These are phyloP conservation scores for Salix purpurea DNA, from an alignment of 345 rosid species.

Conservation along the genomic window DNA sequence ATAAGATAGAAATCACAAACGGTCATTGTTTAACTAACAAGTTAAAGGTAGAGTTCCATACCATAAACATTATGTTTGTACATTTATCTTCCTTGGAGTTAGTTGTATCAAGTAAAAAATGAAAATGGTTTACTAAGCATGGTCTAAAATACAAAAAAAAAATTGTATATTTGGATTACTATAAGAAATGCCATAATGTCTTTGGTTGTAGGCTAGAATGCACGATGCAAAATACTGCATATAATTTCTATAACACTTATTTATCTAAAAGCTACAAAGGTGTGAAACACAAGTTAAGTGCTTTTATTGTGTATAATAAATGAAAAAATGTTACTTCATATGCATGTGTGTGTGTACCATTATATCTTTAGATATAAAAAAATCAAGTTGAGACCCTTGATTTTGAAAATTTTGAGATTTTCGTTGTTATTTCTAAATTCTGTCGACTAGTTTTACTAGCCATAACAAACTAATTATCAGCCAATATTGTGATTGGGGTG, in stretches of 20 bases:
- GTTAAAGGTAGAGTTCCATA: slow-evolving; percentile 77
- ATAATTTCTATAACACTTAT: slow-evolving; percentile 62
- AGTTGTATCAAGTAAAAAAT: slow-evolving; percentile 53
- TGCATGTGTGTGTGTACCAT: no score
- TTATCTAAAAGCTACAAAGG: slow-evolving; percentile 56
- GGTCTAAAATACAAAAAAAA: slow-evolving; percentile 68
- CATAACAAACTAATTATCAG: no score
- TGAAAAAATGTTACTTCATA: slow-evolving; percentile 81
- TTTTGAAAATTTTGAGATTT: no score
- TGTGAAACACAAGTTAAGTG: slow-evolving; percentile 71
- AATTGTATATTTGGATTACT: slow-evolving; percentile 52
- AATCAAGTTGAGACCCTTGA: no score
- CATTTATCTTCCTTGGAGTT: slow-evolving; percentile 63
- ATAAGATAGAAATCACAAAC: slow-evolving; percentile 59
- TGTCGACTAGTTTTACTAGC: no score
- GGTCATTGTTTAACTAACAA: slow-evolving; percentile 36
- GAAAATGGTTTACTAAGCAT: slow-evolving; percentile 75
- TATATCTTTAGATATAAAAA: no score
- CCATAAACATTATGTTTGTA: slow-evolving; percentile 87
- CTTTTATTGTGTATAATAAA: slow-evolving; percentile 81
- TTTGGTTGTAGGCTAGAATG: slow-evolving; percentile 92
- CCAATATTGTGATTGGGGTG: no score
- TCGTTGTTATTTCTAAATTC: no score
- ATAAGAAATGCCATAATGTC: slow-evolving; percentile 66
- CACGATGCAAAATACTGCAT: slow-evolving; percentile 97